A percentile compares a stretch with the other conserved stretches of the same genome.
Evolutionary conservation across 192 early-diverging fungal genomes (phyloP).

Genomic region (Martensiomyces pterosporus): DNA sequence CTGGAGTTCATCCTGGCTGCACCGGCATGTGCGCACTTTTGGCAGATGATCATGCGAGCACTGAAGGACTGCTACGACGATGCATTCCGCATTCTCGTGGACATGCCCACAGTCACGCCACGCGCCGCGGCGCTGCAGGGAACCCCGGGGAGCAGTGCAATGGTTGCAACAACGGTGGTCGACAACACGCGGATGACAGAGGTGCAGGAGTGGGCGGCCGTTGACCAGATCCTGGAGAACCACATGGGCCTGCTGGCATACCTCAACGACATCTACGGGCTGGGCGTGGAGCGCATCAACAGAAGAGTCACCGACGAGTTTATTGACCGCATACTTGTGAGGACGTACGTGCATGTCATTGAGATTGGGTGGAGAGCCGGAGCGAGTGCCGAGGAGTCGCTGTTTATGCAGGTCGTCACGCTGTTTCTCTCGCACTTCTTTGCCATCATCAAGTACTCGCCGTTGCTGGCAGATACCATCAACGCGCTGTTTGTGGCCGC

Average conservation of each 20-base stretch:
- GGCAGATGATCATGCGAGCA: slow-evolving; percentile 38
- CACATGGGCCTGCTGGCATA: slow-evolving; percentile 63
- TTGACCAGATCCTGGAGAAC: slow-evolving; percentile 57
- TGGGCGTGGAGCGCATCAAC: slow-evolving; percentile 57
- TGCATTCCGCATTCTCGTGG: slow-evolving; percentile 40
- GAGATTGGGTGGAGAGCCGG: slow-evolving; percentile 27
- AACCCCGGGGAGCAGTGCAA: too few species aligned
- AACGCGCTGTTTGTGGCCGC: slow-evolving; percentile 28
- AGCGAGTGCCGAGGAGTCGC: slow-evolving; percentile 26
- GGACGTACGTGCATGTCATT: slow-evolving; percentile 29
- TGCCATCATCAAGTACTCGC: slow-evolving; percentile 40
- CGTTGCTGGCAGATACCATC: slow-evolving; percentile 31
- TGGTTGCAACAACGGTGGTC: slow-evolving; percentile 35
- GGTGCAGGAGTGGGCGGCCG: slow-evolving; percentile 27
- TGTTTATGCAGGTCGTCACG: slow-evolving; percentile 47
- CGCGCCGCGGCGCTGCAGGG: neutral
- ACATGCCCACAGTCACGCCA: slow-evolving; percentile 32
- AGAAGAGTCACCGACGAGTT: slow-evolving; percentile 26
- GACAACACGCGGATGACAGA: slow-evolving; percentile 20
- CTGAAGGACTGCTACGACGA: slow-evolving; percentile 31
- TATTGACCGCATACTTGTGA: slow-evolving; percentile 28
- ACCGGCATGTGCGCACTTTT: slow-evolving; percentile 27
- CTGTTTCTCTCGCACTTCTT: slow-evolving; percentile 47
- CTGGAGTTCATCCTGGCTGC: slow-evolving; percentile 32
- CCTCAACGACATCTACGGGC: slow-evolving; percentile 57